Evolutionary conservation across 2,329 filamentous ascomycete genomes (phyloP).

Genomic region (Epichloe uncinata): DNA sequence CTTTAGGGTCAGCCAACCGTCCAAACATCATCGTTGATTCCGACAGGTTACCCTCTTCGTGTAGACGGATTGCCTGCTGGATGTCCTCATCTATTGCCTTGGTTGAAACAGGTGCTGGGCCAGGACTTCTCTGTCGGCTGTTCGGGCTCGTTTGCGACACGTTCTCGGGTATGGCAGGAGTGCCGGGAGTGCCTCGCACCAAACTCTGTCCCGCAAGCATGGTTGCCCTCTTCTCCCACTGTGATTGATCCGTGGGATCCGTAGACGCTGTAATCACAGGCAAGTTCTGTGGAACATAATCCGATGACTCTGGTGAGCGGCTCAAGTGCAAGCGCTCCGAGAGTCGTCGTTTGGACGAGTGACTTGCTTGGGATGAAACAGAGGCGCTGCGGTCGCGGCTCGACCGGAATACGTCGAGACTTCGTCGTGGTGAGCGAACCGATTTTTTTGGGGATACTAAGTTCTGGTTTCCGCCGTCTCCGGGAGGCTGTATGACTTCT

Average conservation of each 20-base stretch:
- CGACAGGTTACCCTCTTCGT: slow-evolving; percentile 71
- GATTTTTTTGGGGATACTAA: slow-evolving; percentile 14
- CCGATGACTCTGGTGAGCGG: slow-evolving; percentile 46
- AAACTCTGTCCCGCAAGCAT: slow-evolving; percentile 57
- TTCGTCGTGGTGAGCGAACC: slow-evolving; percentile 24
- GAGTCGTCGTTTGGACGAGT: slow-evolving; percentile 34
- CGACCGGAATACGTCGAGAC: slow-evolving; percentile 32
- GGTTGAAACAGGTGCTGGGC: slow-evolving; percentile 26
- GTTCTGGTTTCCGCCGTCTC: slow-evolving; percentile 17
- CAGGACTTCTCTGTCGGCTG: slow-evolving; percentile 2
- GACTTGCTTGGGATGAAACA: slow-evolving; percentile 27
- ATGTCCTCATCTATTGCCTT: slow-evolving; percentile 56
- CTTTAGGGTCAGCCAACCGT: slow-evolving; percentile 66
- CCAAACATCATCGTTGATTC: slow-evolving; percentile 75
- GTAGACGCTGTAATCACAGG: slow-evolving; percentile 51
- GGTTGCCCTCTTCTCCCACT: slow-evolving; percentile 90
- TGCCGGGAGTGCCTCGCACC: slow-evolving; percentile 28
- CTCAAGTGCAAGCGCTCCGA: slow-evolving; percentile 59
- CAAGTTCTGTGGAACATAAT: slow-evolving; percentile 65
- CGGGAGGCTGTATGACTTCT: slow-evolving; percentile 64
- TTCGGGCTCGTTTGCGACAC: slow-evolving; percentile 15
- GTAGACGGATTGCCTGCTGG: slow-evolving; percentile 87
- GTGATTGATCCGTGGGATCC: slow-evolving; percentile 45
- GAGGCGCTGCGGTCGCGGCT: slow-evolving; percentile 36
- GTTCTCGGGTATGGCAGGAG: slow-evolving; percentile 20